Base-by-base conservation (phyloP, 2,329 filamentous ascomycete species). In the Zasmidium angulare region DNA sequence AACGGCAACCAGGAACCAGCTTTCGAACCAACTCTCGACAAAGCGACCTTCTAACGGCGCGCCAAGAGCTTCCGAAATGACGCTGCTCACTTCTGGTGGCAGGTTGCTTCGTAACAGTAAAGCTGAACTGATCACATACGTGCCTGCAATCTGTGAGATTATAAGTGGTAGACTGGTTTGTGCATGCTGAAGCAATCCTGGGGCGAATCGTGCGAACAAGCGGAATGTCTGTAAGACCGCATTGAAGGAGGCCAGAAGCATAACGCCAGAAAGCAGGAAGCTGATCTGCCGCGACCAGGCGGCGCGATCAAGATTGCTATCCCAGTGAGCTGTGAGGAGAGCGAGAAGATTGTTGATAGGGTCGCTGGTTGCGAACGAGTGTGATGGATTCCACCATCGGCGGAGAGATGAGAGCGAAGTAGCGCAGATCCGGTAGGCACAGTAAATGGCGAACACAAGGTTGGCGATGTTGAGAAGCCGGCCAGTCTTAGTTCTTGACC, bases 221-320 rank as follows among this genome's bases (percentile, higher is more conserved):
- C 89, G 87, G 68, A 93, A 89, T 0, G 91, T 96, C 72, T 95
- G 91, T n/a, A 93, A 79, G 19, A 90, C 91, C 58, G 87, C 89
- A 74, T 89, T 91, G 75, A 92, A 91, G 56, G 89, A 91, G 1
- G 89, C 88, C 17, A 91, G 81, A 22, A 96, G 86, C 72, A 96
- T 95, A 52, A 93, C 85, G 19, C 91, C 91, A 7, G 88, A 91
- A 3, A 96, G 82, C 21, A 91, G 78, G 75, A 96, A 96, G 60
- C 89, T 91, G 65, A 96, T 93, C 70, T 91, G 89, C 26, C 90
- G 87, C 21, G 89, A 88, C 90, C 91, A 96, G 10, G 90, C 89
- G 11, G 86, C 83, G 69, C 91, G 89, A 75, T 96, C 89, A 23
- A 96, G 83, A 61, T 87, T 85, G 2, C 90, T 89, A 71, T 96